Evolutionary conservation across 768 basidiomycete genomes (phyloP).

Genomic region (Amanita jacksonii): DNA sequence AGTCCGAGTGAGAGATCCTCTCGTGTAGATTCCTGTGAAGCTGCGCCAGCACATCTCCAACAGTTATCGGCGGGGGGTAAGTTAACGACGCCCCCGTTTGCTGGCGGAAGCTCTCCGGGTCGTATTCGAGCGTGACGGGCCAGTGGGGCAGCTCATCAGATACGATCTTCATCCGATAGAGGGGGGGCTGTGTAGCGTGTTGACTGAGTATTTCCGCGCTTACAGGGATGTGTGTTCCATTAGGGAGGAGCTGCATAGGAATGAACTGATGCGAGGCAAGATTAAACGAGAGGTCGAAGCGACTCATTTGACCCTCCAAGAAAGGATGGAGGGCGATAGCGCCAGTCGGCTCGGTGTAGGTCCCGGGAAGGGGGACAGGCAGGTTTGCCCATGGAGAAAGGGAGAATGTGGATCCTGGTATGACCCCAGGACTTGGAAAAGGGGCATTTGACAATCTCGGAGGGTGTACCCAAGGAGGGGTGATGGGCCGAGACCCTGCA

Average conservation of each 20-base stretch:
- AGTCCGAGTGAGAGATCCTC: constrained; percentile 9
- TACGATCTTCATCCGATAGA: constrained; percentile 2
- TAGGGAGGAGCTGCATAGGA: neutral
- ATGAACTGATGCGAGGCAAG: neutral
- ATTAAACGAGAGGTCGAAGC: constrained; percentile 3
- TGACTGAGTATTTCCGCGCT: neutral
- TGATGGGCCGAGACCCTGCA: neutral
- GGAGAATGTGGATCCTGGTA: neutral
- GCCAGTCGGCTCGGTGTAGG: neutral
- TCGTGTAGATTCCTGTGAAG: constrained; percentile 8
- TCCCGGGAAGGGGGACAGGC: neutral
- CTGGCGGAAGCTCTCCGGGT: constrained; percentile 1
- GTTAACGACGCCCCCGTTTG: constrained; percentile 2
- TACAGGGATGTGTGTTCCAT: neutral
- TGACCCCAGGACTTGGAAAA: constrained; percentile 4
- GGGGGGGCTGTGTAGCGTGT: constrained; percentile 3
- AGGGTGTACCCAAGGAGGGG: constrained; percentile 1
- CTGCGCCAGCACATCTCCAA: constrained; percentile 9
- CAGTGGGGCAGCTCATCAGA: constrained; percentile 6
- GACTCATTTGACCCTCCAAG: constrained; percentile 2
- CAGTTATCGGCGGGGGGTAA: constrained; percentile 8
- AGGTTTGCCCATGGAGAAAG: neutral
- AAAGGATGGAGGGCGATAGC: constrained; percentile 5
- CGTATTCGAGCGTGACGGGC: constrained; percentile 3
- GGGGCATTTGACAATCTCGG: constrained; percentile 3